Evolutionary conservation across 371 early-diverging fungal genomes (phyloP).

Genomic region (Zychaea mexicana): DNA sequence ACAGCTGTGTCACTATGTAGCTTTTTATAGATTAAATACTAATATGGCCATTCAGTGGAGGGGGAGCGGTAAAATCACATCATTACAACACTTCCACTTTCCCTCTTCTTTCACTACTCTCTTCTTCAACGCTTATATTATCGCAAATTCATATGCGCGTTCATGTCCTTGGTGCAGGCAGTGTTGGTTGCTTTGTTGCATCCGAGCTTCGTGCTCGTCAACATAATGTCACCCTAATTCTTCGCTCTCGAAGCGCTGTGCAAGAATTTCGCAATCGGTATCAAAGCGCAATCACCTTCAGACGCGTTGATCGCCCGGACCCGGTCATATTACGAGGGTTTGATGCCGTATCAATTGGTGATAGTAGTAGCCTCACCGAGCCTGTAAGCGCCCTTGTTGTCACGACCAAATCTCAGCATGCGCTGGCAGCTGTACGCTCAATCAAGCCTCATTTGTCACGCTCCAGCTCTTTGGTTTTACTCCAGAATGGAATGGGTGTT

Average conservation of each 20-base stretch:
- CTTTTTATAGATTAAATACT: too few relatives aligned
- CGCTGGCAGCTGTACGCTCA: constrained; percentile 40
- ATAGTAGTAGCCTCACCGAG: constrained; percentile 17
- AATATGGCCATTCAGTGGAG: too few relatives aligned
- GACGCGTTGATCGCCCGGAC: background rate
- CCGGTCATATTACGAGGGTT: constrained; percentile 14
- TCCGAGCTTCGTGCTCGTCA: constrained; percentile 22
- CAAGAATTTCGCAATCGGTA: constrained; percentile 21
- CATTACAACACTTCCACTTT: background rate
- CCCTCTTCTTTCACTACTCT: too few relatives aligned
- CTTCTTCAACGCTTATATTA: background rate
- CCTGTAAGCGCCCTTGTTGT: constrained; percentile 30
- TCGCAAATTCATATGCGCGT: constrained; percentile 26
- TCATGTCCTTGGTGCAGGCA: constrained; percentile 50
- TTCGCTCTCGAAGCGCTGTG: constrained; percentile 27
- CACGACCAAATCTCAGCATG: constrained; percentile 53
- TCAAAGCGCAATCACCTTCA: constrained; percentile 30
- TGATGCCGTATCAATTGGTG: constrained; percentile 1
- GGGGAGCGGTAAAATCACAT: too few relatives aligned
- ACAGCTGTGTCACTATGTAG: too few relatives aligned
- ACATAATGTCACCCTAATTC: constrained; percentile 35
- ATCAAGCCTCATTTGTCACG: constrained; percentile 37
- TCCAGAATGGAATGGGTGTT: constrained; percentile 71
- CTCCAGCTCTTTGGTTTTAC: constrained; percentile 46
- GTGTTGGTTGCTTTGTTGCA: constrained; percentile 46